These are phyloP conservation scores for Fistulinella cinereoalba DNA, from an alignment of 1,284 basidiomycete genomes.

Conservation along the genomic window DNA sequence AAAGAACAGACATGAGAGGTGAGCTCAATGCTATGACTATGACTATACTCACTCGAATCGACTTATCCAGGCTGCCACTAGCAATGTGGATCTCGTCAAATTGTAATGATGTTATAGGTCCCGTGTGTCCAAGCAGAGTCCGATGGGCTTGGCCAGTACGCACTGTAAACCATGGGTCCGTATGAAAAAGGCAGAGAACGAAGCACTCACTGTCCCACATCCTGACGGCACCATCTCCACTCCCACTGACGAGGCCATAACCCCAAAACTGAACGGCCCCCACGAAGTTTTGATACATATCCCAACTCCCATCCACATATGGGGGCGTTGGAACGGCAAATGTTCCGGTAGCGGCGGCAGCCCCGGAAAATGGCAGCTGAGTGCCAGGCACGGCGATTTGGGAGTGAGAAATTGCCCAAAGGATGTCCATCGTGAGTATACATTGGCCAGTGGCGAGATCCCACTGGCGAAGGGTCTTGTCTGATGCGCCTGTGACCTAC, in stretches of 20 bases:
- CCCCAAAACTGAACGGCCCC: slow-evolving; percentile 99
- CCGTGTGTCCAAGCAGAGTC: slow-evolving; percentile 91
- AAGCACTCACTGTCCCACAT: slow-evolving; percentile 95
- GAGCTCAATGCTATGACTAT: not conserved
- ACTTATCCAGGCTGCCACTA: slow-evolving; percentile 91
- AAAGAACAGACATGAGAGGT: slow-evolving; percentile 1
- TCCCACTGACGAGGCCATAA: slow-evolving; percentile 94
- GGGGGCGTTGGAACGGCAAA: slow-evolving; percentile 86
- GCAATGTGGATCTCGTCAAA: slow-evolving; percentile 96
- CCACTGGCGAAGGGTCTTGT: slow-evolving; percentile 99
- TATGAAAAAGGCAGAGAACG: slow-evolving; percentile 1
- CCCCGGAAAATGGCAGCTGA: slow-evolving; percentile 49
- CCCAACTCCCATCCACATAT: slow-evolving; percentile 87
- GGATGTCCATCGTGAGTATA: slow-evolving; percentile 98
- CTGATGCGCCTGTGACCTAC: slow-evolving; percentile 93
- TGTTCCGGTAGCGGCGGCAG: slow-evolving; percentile 56
- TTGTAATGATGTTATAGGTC: slow-evolving; percentile 91
- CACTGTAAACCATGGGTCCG: slow-evolving; percentile 52
- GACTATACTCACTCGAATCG: slow-evolving; percentile 66
- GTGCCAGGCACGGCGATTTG: slow-evolving; percentile 47
- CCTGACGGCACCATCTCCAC: slow-evolving; percentile 93
- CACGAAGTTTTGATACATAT: slow-evolving; percentile 97
- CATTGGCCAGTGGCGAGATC: slow-evolving; percentile 97
- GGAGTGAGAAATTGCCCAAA: slow-evolving; percentile 98
- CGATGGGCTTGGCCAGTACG: slow-evolving; percentile 96